Base-by-base conservation (phyloP, 768 basidiomycete genomes). In the Auricularia sp. region DNA sequence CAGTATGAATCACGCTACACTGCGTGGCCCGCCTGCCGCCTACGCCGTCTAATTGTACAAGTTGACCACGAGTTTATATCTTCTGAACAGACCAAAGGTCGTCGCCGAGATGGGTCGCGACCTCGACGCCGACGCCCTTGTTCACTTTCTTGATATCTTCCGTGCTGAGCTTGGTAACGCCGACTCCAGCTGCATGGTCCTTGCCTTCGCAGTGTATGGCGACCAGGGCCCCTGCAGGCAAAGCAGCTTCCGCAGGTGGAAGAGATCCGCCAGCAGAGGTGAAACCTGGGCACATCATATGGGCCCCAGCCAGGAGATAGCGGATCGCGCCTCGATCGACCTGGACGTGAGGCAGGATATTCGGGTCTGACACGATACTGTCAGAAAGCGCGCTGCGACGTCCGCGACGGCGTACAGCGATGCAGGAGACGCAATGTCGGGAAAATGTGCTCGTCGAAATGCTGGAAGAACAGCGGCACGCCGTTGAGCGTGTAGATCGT, bases 241-340 rank as follows among this genome's bases (percentile, higher is more conserved):
- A 76, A 3, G 82, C 85, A 18, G 78, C 79, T 45, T 86, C 85
- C 14, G 85, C 76, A 8, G 91, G 85, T 0, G 96, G 96, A 0
- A 98, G 84, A 70, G 83, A 83, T 7, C 96, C 96, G 6, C 95
- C 95, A 39, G 86, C 81, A 42, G 96, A 98, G 34, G 97, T 96
- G 64, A 99, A 79, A 24, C 97, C 97, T 3, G 97, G 97, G 70
- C 90, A 94, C 93, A 96, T 96, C 90, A 96, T 94, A 77, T 89
- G 87, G 33, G 93, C 93, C 16, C 93, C 97, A 11, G 87, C 88
- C 58, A 99, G 85, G 45, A 99, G 83, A 77, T 98, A 99, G 39
- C 95, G 91, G 77, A 99, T 99, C 63, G 97, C 97, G 61, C 97
- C 97, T 62, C 96, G 88, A 79, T 99, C 97, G 61, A 98, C 82